phyloP scores from a whole-genome alignment of 805 yeast genomes.

The Spencermartinsiella europaea region DNA sequence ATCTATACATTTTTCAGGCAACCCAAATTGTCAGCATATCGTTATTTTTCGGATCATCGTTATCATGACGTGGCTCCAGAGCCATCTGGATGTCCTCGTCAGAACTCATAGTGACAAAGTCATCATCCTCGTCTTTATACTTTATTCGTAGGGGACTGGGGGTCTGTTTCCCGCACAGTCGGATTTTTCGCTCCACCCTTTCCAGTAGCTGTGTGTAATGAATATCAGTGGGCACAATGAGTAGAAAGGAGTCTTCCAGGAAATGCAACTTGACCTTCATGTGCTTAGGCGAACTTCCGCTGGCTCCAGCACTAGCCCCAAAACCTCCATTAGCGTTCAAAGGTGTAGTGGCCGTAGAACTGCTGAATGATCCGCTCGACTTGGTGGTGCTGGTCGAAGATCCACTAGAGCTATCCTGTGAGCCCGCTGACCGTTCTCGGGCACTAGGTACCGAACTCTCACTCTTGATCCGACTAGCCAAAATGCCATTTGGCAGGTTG shows the following conservation, averaged over 20 bases:
- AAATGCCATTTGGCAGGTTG: background rate
- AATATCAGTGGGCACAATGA: slow-evolving; percentile 54
- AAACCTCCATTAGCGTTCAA: slow-evolving; percentile 12
- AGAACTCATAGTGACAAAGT: slow-evolving; percentile 75
- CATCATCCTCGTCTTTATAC: slow-evolving; percentile 94
- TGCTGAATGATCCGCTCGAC: slow-evolving; percentile 3
- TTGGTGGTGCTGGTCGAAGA: background rate
- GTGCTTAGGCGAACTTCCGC: slow-evolving; percentile 26
- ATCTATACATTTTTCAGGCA: slow-evolving; percentile 9
- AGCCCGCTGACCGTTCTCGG: slow-evolving; percentile 7
- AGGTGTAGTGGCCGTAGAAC: slow-evolving; percentile 15
- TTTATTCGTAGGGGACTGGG: slow-evolving; percentile 49
- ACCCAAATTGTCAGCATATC: slow-evolving; percentile 21
- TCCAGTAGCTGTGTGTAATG: slow-evolving; percentile 48
- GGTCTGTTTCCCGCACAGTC: slow-evolving; percentile 46
- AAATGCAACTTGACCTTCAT: slow-evolving; percentile 33
- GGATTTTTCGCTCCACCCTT: slow-evolving; percentile 53
- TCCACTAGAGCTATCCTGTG: slow-evolving; percentile 13
- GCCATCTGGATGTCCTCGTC: slow-evolving; percentile 89
- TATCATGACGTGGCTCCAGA: slow-evolving; percentile 41
- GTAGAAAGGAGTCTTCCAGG: slow-evolving; percentile 47
- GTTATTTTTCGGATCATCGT: slow-evolving; percentile 1
- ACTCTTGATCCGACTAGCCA: slow-evolving; percentile 16
- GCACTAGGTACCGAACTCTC: slow-evolving; percentile 13
- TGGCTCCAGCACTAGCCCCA: slow-evolving; percentile 24